These are phyloP conservation scores for Mycena crocata DNA, from an alignment of 768 basidiomycete species.

Conservation along the genomic window DNA sequence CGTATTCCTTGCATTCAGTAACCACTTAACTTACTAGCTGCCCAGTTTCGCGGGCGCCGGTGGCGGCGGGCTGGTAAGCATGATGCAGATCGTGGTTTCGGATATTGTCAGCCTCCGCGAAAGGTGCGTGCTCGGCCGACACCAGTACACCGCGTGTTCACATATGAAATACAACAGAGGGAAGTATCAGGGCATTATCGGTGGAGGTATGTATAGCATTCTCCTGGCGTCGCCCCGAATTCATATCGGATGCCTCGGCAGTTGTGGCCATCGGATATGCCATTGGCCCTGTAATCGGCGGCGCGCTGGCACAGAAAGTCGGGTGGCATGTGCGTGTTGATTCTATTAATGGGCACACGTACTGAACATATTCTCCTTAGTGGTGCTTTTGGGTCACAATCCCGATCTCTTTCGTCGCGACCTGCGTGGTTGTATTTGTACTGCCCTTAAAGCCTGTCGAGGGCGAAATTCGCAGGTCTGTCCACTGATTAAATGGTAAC, in stretches of 20 bases:
- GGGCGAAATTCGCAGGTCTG: slow-evolving; percentile 65
- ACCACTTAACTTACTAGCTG: not conserved
- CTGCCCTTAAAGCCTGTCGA: slow-evolving; percentile 78
- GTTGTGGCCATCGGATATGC: slow-evolving; percentile 69
- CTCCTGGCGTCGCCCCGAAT: slow-evolving; percentile 44
- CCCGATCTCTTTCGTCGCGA: slow-evolving; percentile 65
- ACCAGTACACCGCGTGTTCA: slow-evolving; percentile 1
- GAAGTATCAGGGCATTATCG: slow-evolving; percentile 83
- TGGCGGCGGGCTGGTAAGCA: slow-evolving; percentile 76
- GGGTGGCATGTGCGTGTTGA: slow-evolving; percentile 65
- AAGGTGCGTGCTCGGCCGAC: slow-evolving; percentile 49
- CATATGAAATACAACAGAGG: slow-evolving; percentile 62
- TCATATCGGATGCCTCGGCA: slow-evolving; percentile 8
- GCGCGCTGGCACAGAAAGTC: slow-evolving; percentile 69
- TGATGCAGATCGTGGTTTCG: slow-evolving; percentile 77
- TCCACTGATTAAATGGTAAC: not conserved
- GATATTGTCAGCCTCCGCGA: slow-evolving; percentile 80
- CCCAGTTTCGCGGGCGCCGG: slow-evolving; percentile 68
- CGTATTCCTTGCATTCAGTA: not conserved
- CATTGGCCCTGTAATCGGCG: slow-evolving; percentile 77
- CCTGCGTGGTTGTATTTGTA: slow-evolving; percentile 67
- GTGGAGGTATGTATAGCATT: slow-evolving; percentile 50
- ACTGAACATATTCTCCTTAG: slow-evolving; percentile 41
- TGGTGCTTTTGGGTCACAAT: slow-evolving; percentile 85
- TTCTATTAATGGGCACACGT: not conserved